Evolutionary conservation across 805 yeast species (phyloP).

Genomic region (Sporopachydermia quercuum): DNA sequence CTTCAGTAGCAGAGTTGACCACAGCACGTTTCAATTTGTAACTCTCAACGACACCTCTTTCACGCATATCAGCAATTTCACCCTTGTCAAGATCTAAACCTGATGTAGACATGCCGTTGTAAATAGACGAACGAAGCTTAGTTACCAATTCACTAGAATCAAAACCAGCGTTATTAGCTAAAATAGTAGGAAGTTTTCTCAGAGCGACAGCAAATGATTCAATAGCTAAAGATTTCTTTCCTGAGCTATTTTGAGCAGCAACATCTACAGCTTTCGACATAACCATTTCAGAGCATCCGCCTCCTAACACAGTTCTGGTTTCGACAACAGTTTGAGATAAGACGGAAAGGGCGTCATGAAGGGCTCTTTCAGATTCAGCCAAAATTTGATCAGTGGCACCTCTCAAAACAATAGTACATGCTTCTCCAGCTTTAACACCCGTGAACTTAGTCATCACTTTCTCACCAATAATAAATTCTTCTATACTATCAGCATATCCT

Average conservation of each 20-base stretch:
- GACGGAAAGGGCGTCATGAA: constrained; percentile 93
- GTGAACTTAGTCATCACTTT: constrained; percentile 79
- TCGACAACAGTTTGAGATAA: constrained; percentile 88
- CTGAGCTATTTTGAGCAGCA: constrained; percentile 80
- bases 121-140: constrained; percentile 76
- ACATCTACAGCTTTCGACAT: constrained; percentile 96
- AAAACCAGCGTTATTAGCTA: constrained; percentile 95
- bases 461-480: constrained; percentile 89
- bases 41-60: constrained; percentile 83
- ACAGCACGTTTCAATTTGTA: constrained; percentile 88
- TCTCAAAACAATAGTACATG: constrained; percentile 88
- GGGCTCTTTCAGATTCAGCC: constrained; percentile 92
- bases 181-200: constrained; percentile 86
- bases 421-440: constrained; percentile 93
- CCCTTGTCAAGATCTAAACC: constrained; percentile 86
- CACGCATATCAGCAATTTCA: constrained; percentile 83
- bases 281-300: constrained; percentile 90
- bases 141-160: constrained; percentile 89
- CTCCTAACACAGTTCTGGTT: constrained; percentile 85
- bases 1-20: constrained; percentile 92
- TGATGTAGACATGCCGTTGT: constrained; percentile 81
- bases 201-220: constrained; percentile 90
- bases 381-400: constrained; percentile 96
- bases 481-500: constrained; percentile 81
- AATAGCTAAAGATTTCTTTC: constrained; percentile 86